Percentiles rank a stretch among this genome's conserved stretches.
Evolutionary conservation across 2,329 filamentous ascomycete species (phyloP).

Genomic region (Colletotrichum tanaceti): DNA sequence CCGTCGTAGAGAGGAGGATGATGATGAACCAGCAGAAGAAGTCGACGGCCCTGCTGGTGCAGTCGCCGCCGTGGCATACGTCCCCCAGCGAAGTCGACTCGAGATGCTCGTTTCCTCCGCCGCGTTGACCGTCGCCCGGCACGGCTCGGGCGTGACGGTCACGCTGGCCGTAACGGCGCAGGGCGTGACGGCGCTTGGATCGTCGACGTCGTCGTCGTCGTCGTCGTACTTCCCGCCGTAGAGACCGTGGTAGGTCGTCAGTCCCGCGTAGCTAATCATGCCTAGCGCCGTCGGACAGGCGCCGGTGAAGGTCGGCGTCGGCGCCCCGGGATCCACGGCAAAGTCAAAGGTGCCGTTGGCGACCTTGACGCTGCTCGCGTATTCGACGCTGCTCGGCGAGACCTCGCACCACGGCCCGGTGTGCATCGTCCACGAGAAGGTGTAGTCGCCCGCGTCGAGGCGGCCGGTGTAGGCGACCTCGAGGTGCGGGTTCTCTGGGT

Average conservation of each 20-base stretch:
- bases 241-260: conserved; percentile 24
- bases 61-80: conserved; percentile 44
- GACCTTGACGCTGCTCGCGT: neutral
- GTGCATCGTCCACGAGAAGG: conserved; percentile 13
- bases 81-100: conserved; percentile 14
- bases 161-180: conserved; percentile 22
- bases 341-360: conserved; percentile 24
- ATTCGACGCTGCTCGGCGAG: neutral
- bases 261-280: conserved; percentile 5
- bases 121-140: conserved; percentile 14
- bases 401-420: conserved; percentile 15
- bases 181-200: neutral
- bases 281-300: conserved; percentile 19
- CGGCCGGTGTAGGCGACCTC: neutral
- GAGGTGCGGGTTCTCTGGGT: neutral
- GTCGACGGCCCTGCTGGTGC: conserved; percentile 45
- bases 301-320: conserved; percentile 24
- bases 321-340: neutral
- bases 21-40: conserved; percentile 42
- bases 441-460: conserved; percentile 15
- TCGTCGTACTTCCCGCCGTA: neutral
- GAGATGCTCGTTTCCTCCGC: conserved; percentile 28
- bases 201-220: too few species aligned
- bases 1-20: neutral
- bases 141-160: conserved; percentile 13